A percentile compares a stretch with the other conserved stretches of the same genome.
Evolutionary conservation across 2,329 filamentous ascomycete species (phyloP).

Genomic region (Colletotrichum caudatum): DNA sequence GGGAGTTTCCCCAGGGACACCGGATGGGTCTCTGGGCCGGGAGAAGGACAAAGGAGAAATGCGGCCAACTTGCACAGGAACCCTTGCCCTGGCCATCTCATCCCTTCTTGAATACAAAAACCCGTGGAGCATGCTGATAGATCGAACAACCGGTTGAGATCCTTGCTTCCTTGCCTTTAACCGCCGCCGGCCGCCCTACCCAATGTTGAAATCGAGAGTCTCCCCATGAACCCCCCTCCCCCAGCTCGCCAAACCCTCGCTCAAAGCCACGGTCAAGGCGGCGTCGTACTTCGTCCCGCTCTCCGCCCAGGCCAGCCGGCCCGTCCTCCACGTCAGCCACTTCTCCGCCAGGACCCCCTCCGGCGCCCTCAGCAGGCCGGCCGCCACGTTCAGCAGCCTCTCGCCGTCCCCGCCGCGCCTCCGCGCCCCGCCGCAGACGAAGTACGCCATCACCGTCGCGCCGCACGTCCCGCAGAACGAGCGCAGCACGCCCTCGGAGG

Average conservation of each 20-base stretch:
- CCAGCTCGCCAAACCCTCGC: constrained; percentile 55
- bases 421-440: constrained; percentile 48
- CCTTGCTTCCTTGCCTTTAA: background rate
- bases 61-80: constrained; percentile 14
- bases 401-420: constrained; percentile 13
- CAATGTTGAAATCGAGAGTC: constrained; percentile 18
- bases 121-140: no score
- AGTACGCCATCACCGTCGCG: constrained; percentile 53
- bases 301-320: constrained; percentile 49
- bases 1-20: constrained; percentile 56
- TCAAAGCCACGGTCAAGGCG: constrained; percentile 51
- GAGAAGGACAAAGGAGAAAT: constrained; percentile 53
- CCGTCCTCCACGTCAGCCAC: constrained; percentile 61
- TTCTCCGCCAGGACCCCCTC: constrained; percentile 58
- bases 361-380: constrained; percentile 58
- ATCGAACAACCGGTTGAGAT: background rate
- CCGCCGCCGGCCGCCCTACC: constrained; percentile 22
- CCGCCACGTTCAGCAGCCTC: constrained; percentile 56
- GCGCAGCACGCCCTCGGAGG: constrained; percentile 54
- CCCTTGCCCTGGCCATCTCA: background rate
- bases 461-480: constrained; percentile 62
- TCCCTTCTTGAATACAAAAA: background rate
- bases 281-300: constrained; percentile 54
- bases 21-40: constrained; percentile 57
- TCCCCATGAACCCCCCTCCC: constrained; percentile 52